phyloP scores from a whole-genome alignment of 352 stramenopile species.

The Phytophthora podocarpi region DNA sequence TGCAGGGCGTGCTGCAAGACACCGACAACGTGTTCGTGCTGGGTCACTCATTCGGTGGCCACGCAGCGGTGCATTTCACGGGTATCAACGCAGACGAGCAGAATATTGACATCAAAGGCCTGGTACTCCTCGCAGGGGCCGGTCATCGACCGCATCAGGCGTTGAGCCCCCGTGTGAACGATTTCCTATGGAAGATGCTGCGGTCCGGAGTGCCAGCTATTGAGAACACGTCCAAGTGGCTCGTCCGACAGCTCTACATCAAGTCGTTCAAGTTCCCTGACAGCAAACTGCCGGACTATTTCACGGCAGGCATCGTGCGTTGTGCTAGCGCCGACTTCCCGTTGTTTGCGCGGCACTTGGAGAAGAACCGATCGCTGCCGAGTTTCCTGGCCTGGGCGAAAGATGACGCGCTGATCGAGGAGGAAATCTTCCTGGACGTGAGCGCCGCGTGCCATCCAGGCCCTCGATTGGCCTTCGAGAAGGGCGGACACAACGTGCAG shows the following conservation, averaged over 20 bases:
- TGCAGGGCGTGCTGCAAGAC: conserved; percentile 39
- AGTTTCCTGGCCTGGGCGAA: conserved; percentile 60
- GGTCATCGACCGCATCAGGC: conserved; percentile 54
- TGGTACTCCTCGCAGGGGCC: conserved; percentile 56
- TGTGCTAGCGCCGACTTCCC: conserved; percentile 55
- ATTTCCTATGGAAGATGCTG: conserved; percentile 39
- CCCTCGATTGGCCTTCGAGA: conserved; percentile 50
- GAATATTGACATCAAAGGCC: conserved; percentile 42
- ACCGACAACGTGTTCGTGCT: conserved; percentile 55
- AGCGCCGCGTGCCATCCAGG: conserved; percentile 37
- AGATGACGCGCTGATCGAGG: conserved; percentile 68
- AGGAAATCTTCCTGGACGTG: conserved; percentile 53
- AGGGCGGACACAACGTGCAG: conserved; percentile 76
- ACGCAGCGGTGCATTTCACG: conserved; percentile 57
- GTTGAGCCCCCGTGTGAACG: conserved; percentile 38
- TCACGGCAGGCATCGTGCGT: conserved; percentile 58
- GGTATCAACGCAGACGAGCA: conserved; percentile 39
- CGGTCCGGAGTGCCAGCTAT: conserved; percentile 22
- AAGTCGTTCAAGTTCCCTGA: conserved; percentile 54
- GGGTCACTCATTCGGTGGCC: conserved; percentile 70
- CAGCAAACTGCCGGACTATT: conserved; percentile 52
- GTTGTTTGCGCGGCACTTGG: conserved; percentile 38
- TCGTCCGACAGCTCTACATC: conserved; percentile 56
- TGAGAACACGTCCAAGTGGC: conserved; percentile 22
- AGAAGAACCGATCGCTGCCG: conserved; percentile 37